Evolutionary conservation across 2,329 filamentous ascomycete species (phyloP).

Genomic region (Furcasterigmium sp.): DNA sequence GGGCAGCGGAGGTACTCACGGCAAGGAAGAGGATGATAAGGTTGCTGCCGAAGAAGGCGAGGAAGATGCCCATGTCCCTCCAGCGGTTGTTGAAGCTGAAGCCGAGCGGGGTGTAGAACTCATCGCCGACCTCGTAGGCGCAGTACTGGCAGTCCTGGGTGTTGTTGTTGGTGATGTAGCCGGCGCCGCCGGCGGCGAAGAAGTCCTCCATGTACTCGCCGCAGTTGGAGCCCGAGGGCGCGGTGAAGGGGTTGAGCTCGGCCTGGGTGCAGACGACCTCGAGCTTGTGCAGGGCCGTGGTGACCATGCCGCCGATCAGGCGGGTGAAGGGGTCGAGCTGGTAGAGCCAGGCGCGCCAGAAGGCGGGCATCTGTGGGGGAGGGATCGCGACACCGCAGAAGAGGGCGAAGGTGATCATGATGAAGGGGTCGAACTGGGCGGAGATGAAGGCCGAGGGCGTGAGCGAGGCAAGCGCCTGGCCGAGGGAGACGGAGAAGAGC

Average conservation of each 20-base stretch:
- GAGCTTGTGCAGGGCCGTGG: constrained; percentile 66
- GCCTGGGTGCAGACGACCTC: constrained; percentile 52
- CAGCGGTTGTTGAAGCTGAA: constrained; percentile 66
- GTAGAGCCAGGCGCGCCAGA: constrained; percentile 79
- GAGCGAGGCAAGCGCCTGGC: constrained; percentile 68
- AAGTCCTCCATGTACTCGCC: constrained; percentile 71
- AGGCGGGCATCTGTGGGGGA: constrained; percentile 67
- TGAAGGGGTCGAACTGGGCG: constrained; percentile 73
- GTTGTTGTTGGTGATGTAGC: constrained; percentile 64
- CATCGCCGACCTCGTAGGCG: constrained; percentile 71
- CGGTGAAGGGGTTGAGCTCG: constrained; percentile 65
- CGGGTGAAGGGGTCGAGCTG: constrained; percentile 79
- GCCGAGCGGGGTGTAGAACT: constrained; percentile 68
- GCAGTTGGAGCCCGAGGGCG: constrained; percentile 62
- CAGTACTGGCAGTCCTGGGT: constrained; percentile 74
- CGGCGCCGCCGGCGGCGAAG: constrained; percentile 61
- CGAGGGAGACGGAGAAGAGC: constrained; percentile 76
- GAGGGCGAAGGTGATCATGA: constrained; percentile 76
- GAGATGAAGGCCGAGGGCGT: constrained; percentile 77
- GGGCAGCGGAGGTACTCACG: constrained; percentile 31
- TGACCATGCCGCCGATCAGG: constrained; percentile 74
- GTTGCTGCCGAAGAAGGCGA: constrained; percentile 74
- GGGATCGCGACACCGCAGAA: constrained; percentile 88
- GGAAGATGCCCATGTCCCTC: constrained; percentile 77
- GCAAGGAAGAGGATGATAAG: constrained; percentile 54